These are phyloP conservation scores for Populus pruinosa DNA, from an alignment of 345 rosid genomes.

Conservation along the genomic window DNA sequence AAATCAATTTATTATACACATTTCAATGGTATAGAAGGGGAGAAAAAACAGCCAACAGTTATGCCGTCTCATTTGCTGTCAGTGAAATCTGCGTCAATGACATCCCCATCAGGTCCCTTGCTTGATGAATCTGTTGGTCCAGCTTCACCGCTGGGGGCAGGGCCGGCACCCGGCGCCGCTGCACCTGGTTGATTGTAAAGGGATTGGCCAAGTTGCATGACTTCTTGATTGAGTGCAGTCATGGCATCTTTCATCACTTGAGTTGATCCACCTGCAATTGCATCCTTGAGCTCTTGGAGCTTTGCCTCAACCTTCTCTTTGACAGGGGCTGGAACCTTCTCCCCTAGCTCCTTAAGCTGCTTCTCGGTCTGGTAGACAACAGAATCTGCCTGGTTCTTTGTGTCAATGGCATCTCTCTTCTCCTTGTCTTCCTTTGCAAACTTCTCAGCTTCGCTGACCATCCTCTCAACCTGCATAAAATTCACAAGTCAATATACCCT, in stretches of 20 bases:
- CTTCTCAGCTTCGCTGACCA: slow-evolving; percentile 89
- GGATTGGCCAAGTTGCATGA: slow-evolving; percentile 90
- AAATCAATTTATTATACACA: slow-evolving; percentile 18
- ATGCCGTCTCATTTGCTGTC: slow-evolving; percentile 64
- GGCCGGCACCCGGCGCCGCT: slow-evolving; percentile 41
- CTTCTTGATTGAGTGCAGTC: slow-evolving; percentile 88
- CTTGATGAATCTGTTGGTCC: slow-evolving; percentile 51
- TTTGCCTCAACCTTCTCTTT: slow-evolving; percentile 89
- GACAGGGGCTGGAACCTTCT: slow-evolving; percentile 78
- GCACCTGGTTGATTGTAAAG: slow-evolving; percentile 90
- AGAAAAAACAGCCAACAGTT: neutral
- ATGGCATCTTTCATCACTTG: slow-evolving; percentile 78
- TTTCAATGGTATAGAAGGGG: neutral
- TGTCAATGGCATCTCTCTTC: slow-evolving; percentile 93
- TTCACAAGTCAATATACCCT: neutral
- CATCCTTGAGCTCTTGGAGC: slow-evolving; percentile 77
- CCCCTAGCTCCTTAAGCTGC: slow-evolving; percentile 89
- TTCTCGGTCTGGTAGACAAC: slow-evolving; percentile 92
- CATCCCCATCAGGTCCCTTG: slow-evolving; percentile 82
- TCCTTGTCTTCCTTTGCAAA: slow-evolving; percentile 89
- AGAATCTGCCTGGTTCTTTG: slow-evolving; percentile 95
- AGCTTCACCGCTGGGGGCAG: slow-evolving; percentile 55
- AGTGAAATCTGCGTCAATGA: slow-evolving; percentile 85
- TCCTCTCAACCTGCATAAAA: slow-evolving; percentile 60
- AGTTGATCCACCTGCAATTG: slow-evolving; percentile 62